phyloP scores from a whole-genome alignment of 139 green algal genomes.

The Micractinium sp. region DNA sequence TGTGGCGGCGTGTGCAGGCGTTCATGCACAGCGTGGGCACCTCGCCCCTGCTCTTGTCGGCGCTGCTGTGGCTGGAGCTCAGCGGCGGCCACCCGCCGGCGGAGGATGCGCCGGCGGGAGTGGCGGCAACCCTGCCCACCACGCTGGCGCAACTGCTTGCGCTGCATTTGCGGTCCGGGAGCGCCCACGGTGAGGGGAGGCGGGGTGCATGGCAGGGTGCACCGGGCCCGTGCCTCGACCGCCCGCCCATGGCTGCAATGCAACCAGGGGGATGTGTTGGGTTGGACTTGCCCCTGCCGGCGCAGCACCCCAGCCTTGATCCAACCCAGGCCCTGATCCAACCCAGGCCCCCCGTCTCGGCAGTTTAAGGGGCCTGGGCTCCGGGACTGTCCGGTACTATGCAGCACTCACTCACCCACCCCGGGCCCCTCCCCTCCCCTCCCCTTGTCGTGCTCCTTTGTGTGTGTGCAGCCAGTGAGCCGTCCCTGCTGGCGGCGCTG shows the following conservation, averaged over 20 bases:
- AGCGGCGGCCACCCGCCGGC: background rate
- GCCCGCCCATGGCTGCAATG: no score
- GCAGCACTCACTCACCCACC: no score
- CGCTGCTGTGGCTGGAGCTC: slow-evolving; percentile 10
- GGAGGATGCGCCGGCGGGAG: background rate
- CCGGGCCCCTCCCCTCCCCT: background rate
- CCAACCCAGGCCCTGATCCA: no score
- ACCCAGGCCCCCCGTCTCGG: no score
- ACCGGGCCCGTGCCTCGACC: no score
- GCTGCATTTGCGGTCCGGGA: background rate
- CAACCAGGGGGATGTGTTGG: no score
- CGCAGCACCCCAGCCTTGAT: no score
- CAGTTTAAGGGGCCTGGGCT: no score
- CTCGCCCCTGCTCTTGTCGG: slow-evolving; percentile 14
- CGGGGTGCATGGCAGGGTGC: background rate
- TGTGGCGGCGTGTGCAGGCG: background rate
- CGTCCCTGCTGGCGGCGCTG: slow-evolving; percentile 19
- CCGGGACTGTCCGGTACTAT: background rate
- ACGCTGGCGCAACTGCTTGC: slow-evolving; percentile 36
- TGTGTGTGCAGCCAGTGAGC: slow-evolving; percentile 11
- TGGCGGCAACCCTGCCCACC: background rate
- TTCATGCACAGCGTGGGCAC: background rate
- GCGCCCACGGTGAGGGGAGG: background rate
- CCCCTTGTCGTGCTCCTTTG: no score
- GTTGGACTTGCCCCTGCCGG: no score